Percentiles rank a stretch among this genome's conserved stretches.
Evolutionary conservation across 1,139 yeast species (phyloP).

Genomic region (Saccharomyces hybrid): DNA sequence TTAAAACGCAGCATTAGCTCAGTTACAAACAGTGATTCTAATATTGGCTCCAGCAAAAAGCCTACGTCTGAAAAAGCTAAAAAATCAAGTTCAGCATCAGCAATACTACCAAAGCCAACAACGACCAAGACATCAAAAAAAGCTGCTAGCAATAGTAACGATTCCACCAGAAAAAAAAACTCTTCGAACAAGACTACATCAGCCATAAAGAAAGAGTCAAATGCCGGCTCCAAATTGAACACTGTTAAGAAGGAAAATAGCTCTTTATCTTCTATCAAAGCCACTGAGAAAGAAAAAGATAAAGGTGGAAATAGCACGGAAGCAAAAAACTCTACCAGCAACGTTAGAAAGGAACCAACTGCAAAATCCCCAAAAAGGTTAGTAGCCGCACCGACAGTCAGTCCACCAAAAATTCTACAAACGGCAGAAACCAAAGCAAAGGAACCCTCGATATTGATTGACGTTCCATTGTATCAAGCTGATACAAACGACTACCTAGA

Average conservation of each 20-base stretch:
- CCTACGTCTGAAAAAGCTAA: conserved; percentile 1
- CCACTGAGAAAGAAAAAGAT: conserved; percentile 14
- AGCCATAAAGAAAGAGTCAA: not conserved
- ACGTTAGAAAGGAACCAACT: conserved; percentile 1
- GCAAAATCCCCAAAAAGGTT: conserved; percentile 19
- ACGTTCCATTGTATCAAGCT: conserved; percentile 46
- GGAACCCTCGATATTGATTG: conserved; percentile 45
- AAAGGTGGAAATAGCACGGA: conserved; percentile 10
- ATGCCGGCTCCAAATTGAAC: not conserved
- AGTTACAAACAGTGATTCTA: not conserved
- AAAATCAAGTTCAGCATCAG: conserved; percentile 3
- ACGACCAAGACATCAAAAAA: not conserved
- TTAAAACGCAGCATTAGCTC: conserved; percentile 12
- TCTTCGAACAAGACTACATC: not conserved
- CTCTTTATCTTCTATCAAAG: not conserved
- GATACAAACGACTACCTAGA: conserved; percentile 41
- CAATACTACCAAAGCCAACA: conserved; percentile 2
- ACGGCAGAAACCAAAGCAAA: conserved; percentile 32
- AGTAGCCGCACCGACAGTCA: conserved; percentile 28
- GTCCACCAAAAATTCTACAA: conserved; percentile 24
- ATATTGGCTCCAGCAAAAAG: not conserved
- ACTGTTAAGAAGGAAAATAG: not conserved
- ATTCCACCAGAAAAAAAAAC: not conserved
- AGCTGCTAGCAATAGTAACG: not conserved
- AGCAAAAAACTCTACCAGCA: not conserved